A percentile compares a stretch with the other conserved stretches of the same genome.
Evolutionary conservation across 78 protist species (phyloP).

Genomic region (Speleostelium caveatum): DNA sequence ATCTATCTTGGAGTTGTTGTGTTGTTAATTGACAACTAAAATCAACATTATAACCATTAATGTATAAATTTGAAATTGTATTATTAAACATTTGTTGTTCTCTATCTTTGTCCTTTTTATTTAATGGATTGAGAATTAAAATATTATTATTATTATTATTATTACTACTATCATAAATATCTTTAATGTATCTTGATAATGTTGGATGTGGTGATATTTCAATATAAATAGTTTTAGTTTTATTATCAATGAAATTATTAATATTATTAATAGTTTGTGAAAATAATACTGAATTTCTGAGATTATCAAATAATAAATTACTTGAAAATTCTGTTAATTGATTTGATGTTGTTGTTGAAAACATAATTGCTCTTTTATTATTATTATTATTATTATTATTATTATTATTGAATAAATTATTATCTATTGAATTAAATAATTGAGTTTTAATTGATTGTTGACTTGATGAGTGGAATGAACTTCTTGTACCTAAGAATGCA

Average conservation of each 20-base stretch:
- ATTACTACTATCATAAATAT: neutral
- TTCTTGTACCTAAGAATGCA: neutral
- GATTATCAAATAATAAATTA: slow-evolving; percentile 1
- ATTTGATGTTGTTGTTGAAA: neutral
- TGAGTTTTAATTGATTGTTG: slow-evolving; percentile 11
- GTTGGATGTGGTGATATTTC: slow-evolving; percentile 79
- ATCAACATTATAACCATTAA: slow-evolving; percentile 36
- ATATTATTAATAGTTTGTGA: slow-evolving; percentile 1
- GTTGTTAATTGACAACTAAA: too few species aligned
- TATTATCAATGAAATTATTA: neutral
- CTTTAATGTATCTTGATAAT: neutral
- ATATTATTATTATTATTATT: neutral
- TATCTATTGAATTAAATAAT: neutral
- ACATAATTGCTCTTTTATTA: neutral
- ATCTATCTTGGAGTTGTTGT: neutral
- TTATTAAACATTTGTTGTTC: neutral
- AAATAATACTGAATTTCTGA: slow-evolving; percentile 37
- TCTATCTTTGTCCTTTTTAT: slow-evolving; percentile 6
- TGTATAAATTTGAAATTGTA: slow-evolving; percentile 15
- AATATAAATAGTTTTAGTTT: neutral
- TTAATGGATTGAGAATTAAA: neutral
- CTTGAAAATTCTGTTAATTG: neutral
- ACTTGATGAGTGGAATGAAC: slow-evolving; percentile 11
- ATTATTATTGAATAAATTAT: too few species aligned
- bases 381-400: too few species aligned